phyloP scores from a whole-genome alignment of 192 early-diverging fungal species.

The Coemansia sp. region DNA sequence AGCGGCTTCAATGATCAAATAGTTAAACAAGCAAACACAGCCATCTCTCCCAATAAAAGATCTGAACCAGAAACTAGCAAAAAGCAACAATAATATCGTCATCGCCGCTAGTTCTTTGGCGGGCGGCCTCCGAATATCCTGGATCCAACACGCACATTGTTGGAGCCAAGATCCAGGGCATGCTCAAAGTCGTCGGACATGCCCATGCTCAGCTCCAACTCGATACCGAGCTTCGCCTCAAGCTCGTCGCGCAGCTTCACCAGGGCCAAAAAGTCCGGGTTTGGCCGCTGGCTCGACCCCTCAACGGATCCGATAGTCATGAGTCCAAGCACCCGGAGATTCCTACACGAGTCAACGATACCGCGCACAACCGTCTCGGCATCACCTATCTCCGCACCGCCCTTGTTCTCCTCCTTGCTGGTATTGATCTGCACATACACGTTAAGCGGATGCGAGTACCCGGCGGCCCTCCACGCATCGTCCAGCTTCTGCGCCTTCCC shows the following conservation, averaged over 20 bases:
- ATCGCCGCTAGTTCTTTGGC: slow-evolving; percentile 5
- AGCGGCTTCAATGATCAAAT: too few relatives aligned
- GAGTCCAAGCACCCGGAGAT: slow-evolving; percentile 74
- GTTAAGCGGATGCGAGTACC: slow-evolving; percentile 58
- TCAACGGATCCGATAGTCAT: slow-evolving; percentile 95
- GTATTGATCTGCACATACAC: slow-evolving; percentile 97
- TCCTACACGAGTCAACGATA: slow-evolving; percentile 65
- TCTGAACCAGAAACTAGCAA: too few relatives aligned
- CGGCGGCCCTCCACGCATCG: slow-evolving; percentile 65
- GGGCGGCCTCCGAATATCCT: slow-evolving; percentile 82
- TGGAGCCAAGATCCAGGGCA: slow-evolving; percentile 82
- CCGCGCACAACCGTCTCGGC: slow-evolving; percentile 61
- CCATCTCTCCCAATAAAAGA: background rate
- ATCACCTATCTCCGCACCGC: slow-evolving; percentile 65
- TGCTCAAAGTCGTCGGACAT: slow-evolving; percentile 95
- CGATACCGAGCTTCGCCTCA: slow-evolving; percentile 17
- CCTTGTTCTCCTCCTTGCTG: slow-evolving; percentile 84
- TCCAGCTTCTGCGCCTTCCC: slow-evolving; percentile 84
- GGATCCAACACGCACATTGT: slow-evolving; percentile 92
- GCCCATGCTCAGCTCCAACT: slow-evolving; percentile 90
- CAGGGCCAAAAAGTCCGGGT: slow-evolving; percentile 57
- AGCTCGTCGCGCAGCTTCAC: slow-evolving; percentile 38
- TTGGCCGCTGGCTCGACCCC: slow-evolving; percentile 42
- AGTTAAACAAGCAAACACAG: too few relatives aligned
- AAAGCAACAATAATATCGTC: background rate